Evolutionary conservation across 2,329 filamentous ascomycete species (phyloP).

Genomic region (Aspergillus versicolor): DNA sequence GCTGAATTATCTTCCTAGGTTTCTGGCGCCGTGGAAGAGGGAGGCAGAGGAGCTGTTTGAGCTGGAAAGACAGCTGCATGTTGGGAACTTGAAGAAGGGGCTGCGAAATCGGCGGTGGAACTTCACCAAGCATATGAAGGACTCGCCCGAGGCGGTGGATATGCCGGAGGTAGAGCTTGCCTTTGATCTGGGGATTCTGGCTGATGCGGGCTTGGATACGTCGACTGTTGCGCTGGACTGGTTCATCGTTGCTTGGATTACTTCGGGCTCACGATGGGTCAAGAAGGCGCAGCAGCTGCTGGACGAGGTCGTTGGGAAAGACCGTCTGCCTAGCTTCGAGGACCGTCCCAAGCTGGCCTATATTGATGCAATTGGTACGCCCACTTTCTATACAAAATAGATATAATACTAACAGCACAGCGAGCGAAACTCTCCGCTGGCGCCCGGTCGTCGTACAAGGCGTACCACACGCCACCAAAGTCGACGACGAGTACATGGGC

Average conservation of each 20-base stretch:
- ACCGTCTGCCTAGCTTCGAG: neutral
- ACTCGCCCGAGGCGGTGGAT: neutral
- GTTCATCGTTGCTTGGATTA: constrained; percentile 5
- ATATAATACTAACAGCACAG: neutral
- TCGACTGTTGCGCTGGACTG: neutral
- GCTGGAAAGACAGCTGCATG: neutral
- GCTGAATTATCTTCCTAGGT: neutral
- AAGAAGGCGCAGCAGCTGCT: neutral
- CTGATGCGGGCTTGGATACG: neutral
- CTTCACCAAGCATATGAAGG: neutral
- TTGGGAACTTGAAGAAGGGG: neutral
- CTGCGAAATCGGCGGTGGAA: neutral
- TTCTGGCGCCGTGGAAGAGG: constrained; percentile 1
- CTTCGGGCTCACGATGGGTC: neutral
- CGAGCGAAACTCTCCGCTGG: constrained; percentile 5
- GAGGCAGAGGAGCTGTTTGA: neutral
- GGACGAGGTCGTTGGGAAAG: neutral
- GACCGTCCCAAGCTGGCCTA: constrained; percentile 3
- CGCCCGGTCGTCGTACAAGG: neutral
- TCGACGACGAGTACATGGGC: neutral
- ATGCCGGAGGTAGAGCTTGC: constrained; percentile 1
- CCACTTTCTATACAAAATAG: no score
- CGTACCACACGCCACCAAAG: neutral
- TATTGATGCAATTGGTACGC: constrained; percentile 1
- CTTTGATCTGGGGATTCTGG: neutral